Evolutionary conservation across 495 filamentous ascomycete species (phyloP), one percentile per base, ranked within the genome.

Genomic region (Bacidia rubella): DNA sequence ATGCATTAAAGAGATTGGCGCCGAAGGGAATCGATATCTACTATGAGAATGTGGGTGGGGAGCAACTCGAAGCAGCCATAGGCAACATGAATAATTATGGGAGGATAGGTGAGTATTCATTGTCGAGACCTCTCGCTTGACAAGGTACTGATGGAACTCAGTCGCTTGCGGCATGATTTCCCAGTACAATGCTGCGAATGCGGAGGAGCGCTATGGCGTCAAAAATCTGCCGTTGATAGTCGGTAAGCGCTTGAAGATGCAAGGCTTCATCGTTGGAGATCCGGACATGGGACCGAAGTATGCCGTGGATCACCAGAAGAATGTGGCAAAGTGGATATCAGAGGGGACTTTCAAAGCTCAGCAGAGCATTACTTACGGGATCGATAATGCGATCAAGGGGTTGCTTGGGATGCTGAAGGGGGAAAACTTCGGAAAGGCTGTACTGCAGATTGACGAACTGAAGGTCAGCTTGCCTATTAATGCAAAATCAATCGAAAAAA

Each of bases 1-100:
- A 85, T 44, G 90, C 88, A 1, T 69, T 95, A 47, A 66, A 71
- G 56, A 74, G 86, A 56, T 68, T 94, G 41, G 85, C 84, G 4
- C 90, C 88, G 0, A 62, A 90, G 25, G 90, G 47, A n/a, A 75
- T 96, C 45, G 87, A 95, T 62, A 94, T 97, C 64, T 95, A 95
- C 70, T 97, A 82, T 59, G 90, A 97, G 66, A 95, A 95, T 56
- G 90, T 97, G 19, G 90, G 90, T 7, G 90, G 89, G 7, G 87
- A 90, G 70, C 82, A 87, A 57, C 71, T 95, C 32, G 84, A 89
- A 56, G 88, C 87, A 21, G 77, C 84, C 0, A 60, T 97, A 9
- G 70, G 77, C 11, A 71, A 70, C 24, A 69, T 93, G 68, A 94
- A 87, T 45, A 52, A 69, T 25, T 79, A 68, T 54, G 90, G 87